phyloP scores from a whole-genome alignment of 805 yeast genomes.

The Aciculoconidium aculeatum region DNA sequence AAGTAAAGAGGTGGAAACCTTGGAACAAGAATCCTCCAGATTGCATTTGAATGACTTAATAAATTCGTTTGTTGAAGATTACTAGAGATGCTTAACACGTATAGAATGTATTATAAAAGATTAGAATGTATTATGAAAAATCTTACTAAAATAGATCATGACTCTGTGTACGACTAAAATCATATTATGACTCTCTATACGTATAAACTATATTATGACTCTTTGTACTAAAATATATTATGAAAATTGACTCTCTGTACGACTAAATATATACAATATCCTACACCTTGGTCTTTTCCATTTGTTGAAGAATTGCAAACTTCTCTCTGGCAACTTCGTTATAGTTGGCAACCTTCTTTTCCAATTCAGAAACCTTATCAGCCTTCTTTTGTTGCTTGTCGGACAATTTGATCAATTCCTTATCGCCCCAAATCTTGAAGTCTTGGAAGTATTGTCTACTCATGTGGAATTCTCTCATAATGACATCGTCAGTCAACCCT shows the following conservation, averaged over 20 bases:
- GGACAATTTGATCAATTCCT: conserved; percentile 47
- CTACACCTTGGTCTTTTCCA: neutral
- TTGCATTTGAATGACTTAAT: conserved; percentile 18
- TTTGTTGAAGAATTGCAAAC: conserved; percentile 14
- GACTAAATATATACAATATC: neutral
- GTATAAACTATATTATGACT: neutral
- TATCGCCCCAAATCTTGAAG: conserved; percentile 72
- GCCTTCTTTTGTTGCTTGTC: conserved; percentile 22
- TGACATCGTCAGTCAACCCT: conserved; percentile 78
- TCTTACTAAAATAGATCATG: too few relatives aligned
- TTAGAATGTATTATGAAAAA: too few relatives aligned
- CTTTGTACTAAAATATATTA: neutral
- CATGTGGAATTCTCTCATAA: conserved; percentile 75
- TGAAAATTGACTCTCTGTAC: too few relatives aligned
- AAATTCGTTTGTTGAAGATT: conserved; percentile 8
- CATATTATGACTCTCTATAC: too few relatives aligned
- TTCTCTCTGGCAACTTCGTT: conserved; percentile 35
- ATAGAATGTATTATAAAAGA: too few relatives aligned
- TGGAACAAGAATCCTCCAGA: conserved; percentile 14
- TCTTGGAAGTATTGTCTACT: conserved; percentile 74
- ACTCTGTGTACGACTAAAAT: too few relatives aligned
- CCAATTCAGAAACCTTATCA: conserved; percentile 22
- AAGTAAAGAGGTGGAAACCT: conserved; percentile 13
- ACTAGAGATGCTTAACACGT: too few relatives aligned
- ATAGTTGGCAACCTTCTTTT: conserved; percentile 35